Conservation (phyloP, 345 rosid genomes). For the Noccaea bulbosa region DNA sequence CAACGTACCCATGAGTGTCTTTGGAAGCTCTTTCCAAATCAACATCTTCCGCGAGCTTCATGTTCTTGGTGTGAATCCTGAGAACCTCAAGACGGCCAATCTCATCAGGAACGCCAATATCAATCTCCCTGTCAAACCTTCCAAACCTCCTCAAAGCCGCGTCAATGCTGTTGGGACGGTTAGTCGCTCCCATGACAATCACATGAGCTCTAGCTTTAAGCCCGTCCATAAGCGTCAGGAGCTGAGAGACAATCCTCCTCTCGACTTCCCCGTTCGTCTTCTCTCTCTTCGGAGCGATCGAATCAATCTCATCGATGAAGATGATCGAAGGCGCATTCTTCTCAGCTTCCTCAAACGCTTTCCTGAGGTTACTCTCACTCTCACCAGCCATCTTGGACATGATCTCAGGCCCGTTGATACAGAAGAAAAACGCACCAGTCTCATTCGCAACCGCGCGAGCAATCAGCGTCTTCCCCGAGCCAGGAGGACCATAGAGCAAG, state of each 20-base stretch:
- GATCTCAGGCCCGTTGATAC: slow-evolving; percentile 72
- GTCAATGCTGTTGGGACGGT: slow-evolving; percentile 94
- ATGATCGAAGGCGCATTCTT: slow-evolving; percentile 50
- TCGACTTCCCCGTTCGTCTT: slow-evolving; percentile 75
- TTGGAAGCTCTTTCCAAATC: slow-evolving; percentile 66
- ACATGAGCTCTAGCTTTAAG: slow-evolving; percentile 87
- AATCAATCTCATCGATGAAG: slow-evolving; percentile 71
- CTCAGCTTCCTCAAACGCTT: slow-evolving; percentile 76
- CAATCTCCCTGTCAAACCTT: slow-evolving; percentile 89
- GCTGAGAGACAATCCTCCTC: slow-evolving; percentile 66
- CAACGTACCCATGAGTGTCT: slow-evolving; percentile 68
- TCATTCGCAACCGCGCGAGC: slow-evolving; percentile 79
- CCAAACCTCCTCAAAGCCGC: slow-evolving; percentile 94
- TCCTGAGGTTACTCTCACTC: slow-evolving; percentile 75
- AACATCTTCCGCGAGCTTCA: slow-evolving; percentile 93
- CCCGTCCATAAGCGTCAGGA: slow-evolving; percentile 94
- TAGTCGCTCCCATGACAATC: slow-evolving; percentile 94
- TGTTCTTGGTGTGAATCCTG: slow-evolving; percentile 94
- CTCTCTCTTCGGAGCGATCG: slow-evolving; percentile 73
- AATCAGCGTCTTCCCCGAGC: slow-evolving; percentile 64
- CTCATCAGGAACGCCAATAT: slow-evolving; percentile 96
- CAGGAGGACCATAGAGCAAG: slow-evolving; percentile 66
- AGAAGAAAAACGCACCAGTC: slow-evolving; percentile 76
- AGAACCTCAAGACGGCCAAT: slow-evolving; percentile 97
- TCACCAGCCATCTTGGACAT: slow-evolving; percentile 83